Evolutionary conservation across 768 basidiomycete species (phyloP), one percentile per base, ranked within the genome.

Genomic region (Phanerochaete sordida): DNA sequence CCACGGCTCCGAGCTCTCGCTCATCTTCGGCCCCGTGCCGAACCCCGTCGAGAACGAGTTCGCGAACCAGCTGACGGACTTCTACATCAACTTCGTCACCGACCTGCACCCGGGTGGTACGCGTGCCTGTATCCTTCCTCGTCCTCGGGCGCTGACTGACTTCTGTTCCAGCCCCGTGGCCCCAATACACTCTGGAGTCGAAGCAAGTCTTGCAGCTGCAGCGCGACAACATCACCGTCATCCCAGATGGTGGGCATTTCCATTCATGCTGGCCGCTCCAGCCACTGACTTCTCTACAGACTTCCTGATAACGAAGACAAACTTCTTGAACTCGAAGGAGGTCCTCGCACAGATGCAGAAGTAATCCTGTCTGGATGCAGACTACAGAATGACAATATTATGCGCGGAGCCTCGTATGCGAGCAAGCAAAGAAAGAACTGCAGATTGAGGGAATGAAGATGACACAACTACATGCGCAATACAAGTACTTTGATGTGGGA

Each of bases 1-100:
- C 24, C 82, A 83, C 67, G 77, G 70, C 0, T 79, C 79, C 0
- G 82, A 83, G 57, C 67, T 83, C 5, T 57, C 59, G 21, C 62
- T 83, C 11, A 65, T 84, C 1, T 82, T 81, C 59, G 81, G 81
- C 0, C 77, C 79, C 0, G 68, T 80, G 1, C 75, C 79, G 7
- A 70, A 74, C 21, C 16, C 74, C 3, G 63, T 75, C 9, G 79
- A 84, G 62, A 65, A 50, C 5, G 74, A 72, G 0, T 80, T 85
- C 28, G 73, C 83, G 1, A 76, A 76, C 30, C 71, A 71, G 54
- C 72, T 79, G 70, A 69, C 74, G 5, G 78, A 78, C 61, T 80
- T 79, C 49, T 84, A 80, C 65, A 75, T 84, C 69, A 79, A 77
- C 54, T 85, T 84, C 60, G 72, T 83, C 16, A 73, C 77, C 60